Evolutionary conservation across 768 basidiomycete genomes (phyloP).

Genomic region (Mycena capillaripes): DNA sequence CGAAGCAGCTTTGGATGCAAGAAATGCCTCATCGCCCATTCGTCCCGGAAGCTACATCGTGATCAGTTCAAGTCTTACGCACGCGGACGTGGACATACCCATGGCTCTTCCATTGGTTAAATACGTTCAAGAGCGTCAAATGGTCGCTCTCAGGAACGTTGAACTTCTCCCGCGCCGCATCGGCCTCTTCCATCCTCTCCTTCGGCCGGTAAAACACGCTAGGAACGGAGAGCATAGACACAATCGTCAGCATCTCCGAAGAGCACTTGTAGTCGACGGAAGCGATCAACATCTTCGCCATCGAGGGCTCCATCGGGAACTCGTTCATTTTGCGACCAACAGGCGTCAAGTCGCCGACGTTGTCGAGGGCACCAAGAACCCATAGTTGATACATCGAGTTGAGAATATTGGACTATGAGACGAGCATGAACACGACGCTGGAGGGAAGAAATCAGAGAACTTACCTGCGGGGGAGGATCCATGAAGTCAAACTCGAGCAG

Average conservation of each 20-base stretch:
- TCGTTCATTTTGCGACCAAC: constrained; percentile 98
- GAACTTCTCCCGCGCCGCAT: constrained; percentile 98
- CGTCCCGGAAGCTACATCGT: constrained; percentile 82
- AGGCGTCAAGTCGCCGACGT: constrained; percentile 95
- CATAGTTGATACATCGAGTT: constrained; percentile 99
- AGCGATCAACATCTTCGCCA: constrained; percentile 98
- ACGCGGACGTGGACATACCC: constrained; percentile 64
- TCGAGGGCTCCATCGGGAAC: constrained; percentile 99
- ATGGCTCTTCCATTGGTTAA: constrained; percentile 98
- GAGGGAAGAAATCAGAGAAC: background rate
- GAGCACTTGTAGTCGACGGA: constrained; percentile 96
- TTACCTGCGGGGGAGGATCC: constrained; percentile 99
- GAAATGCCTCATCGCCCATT: constrained; percentile 96
- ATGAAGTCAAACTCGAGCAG: constrained; percentile 99
- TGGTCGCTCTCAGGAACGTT: constrained; percentile 99
- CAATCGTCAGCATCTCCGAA: constrained; percentile 96
- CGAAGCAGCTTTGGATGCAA: constrained; percentile 95
- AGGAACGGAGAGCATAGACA: constrained; percentile 98
- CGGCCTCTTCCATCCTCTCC: constrained; percentile 97
- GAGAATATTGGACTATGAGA: constrained; percentile 87
- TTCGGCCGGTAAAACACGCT: constrained; percentile 98
- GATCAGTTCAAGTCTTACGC: background rate
- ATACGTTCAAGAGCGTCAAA: constrained; percentile 94
- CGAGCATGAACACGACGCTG: background rate
- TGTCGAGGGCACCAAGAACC: constrained; percentile 98